Evolutionary conservation across 2,329 filamentous ascomycete species (phyloP), one percentile per base, ranked within the genome.

Genomic region (Ophiostoma sp.): DNA sequence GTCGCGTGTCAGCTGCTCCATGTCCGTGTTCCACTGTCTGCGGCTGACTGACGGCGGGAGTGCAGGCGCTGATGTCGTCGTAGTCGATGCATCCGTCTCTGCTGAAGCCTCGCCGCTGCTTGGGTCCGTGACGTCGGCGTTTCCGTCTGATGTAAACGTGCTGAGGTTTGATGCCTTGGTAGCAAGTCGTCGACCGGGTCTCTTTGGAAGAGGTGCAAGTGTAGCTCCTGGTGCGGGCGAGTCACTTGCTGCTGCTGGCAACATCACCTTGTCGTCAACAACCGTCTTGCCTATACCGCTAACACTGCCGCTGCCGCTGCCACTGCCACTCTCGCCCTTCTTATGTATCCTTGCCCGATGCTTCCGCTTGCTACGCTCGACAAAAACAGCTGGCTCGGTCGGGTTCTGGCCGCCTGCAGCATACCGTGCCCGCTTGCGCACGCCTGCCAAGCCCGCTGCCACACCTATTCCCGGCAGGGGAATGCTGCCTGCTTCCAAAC

Each of bases 1-100:
- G 45, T 84, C 83, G 5, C 80, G 80, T 1, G 83, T 78, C 47
- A 86, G 79, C 70, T 80, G 78, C 55, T 82, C 80, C 78, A 84
- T 81, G 60, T 85, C 79, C 70, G 79, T 76, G 45, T 73, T 76
- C 69, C 79, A 77, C 36, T 68, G 68, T 45, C 71, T 71, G 67
- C 69, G 66, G 16, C 66, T 42, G 66, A 78, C 63, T 14, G 79
- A 76, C 47, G 71, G 67, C 11, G 79, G 76, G 12, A 80, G 73
- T 0, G 42, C 66, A 3, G 70, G 67, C 18, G 66, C 8, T 8
- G 40, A 42, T 38, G 52, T 36, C 27, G 38, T 7, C 7, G 42
- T 18, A 8, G 64, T 27, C 3, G 45, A 18, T 3, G 36, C 38
- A 3, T 36, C 41, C 2, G 16, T 40, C 4, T 16, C 36, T 4